Conservation (phyloP, 768 basidiomycete species). For the Jaapia argillacea region DNA sequence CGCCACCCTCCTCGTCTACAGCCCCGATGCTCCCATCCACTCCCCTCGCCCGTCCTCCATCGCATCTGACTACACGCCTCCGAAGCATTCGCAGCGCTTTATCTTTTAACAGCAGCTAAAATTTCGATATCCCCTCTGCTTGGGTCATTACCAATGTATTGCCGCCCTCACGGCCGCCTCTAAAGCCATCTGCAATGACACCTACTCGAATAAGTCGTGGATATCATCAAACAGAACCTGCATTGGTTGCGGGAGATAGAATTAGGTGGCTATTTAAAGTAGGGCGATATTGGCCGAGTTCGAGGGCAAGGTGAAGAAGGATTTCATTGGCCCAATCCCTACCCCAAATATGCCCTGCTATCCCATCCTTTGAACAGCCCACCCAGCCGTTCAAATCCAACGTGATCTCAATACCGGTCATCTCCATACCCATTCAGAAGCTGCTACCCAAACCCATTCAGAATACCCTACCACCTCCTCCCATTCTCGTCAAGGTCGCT, state of each 20-base stretch:
- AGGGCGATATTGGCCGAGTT: slow-evolving; percentile 56
- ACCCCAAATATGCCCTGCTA: slow-evolving; percentile 52
- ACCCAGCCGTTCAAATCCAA: neutral
- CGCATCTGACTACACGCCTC: slow-evolving; percentile 54
- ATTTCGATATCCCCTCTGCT: slow-evolving; percentile 85
- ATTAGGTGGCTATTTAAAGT: slow-evolving; percentile 90
- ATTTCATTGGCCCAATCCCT: slow-evolving; percentile 50
- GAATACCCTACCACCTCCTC: slow-evolving; percentile 17
- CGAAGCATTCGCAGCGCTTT: slow-evolving; percentile 50
- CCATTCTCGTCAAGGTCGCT: slow-evolving; percentile 12
- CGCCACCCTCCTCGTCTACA: slow-evolving; percentile 39
- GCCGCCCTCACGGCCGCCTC: slow-evolving; percentile 90
- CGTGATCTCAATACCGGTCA: slow-evolving; percentile 23
- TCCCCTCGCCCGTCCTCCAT: slow-evolving; percentile 65
- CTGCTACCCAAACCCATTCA: slow-evolving; percentile 31
- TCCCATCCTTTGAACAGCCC: slow-evolving; percentile 25
- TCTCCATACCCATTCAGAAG: slow-evolving; percentile 30
- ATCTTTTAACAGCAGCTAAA: slow-evolving; percentile 80
- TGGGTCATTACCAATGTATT: slow-evolving; percentile 83
- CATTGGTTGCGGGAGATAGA: slow-evolving; percentile 78
- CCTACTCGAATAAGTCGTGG: slow-evolving; percentile 63
- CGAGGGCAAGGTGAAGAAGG: slow-evolving; percentile 46
- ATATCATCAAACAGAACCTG: slow-evolving; percentile 54
- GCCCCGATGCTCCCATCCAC: slow-evolving; percentile 47
- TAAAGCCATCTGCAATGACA: slow-evolving; percentile 63